A percentile compares a stretch with the other conserved stretches of the same genome.
Conservation (phyloP, 179 eudicot genomes). For the Pouteria campechiana region DNA sequence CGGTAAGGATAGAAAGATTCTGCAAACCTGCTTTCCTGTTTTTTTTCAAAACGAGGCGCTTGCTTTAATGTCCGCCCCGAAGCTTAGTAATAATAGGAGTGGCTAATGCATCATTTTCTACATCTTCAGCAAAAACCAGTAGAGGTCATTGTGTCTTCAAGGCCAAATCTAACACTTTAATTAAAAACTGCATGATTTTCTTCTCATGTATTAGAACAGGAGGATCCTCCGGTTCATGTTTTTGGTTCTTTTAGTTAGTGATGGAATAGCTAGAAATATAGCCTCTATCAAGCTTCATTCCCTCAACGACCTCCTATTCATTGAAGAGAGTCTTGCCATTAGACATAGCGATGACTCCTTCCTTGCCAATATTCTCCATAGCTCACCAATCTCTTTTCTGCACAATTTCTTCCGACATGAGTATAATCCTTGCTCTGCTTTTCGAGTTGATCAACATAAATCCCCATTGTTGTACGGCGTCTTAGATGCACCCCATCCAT, state of each 20-base stretch:
- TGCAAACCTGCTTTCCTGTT: conserved; percentile 59
- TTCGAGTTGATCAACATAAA: conserved; percentile 13
- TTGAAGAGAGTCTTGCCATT: conserved; percentile 49
- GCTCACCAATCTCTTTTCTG: conserved; percentile 25
- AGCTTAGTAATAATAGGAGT: conserved; percentile 74
- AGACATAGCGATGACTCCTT: conserved; percentile 31
- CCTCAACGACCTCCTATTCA: conserved; percentile 58
- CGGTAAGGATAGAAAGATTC: conserved; percentile 70
- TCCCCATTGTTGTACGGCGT: conserved; percentile 14
- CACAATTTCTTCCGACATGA: conserved; percentile 7
- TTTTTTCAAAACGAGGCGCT: conserved; percentile 86
- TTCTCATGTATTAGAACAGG: conserved; percentile 31
- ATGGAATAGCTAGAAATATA: conserved; percentile 46
- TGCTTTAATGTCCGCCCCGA: conserved; percentile 81
- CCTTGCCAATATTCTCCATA: conserved; percentile 27
- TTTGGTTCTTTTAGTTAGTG: conserved; percentile 43
- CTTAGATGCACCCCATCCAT: conserved; percentile 19
- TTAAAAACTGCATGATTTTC: conserved; percentile 22
- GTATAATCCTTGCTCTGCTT: conserved; percentile 13
- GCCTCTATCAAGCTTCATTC: conserved; percentile 56
- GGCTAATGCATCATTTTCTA: conserved; percentile 83
- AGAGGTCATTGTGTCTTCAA: conserved; percentile 60
- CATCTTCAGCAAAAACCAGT: conserved; percentile 79
- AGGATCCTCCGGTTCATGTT: conserved; percentile 41
- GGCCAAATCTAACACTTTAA: conserved; percentile 30